A percentile compares a stretch with the other conserved stretches of the same genome.
phyloP scores from a whole-genome alignment of 2,329 filamentous ascomycete species.

The Trichoderma citrinoviride region DNA sequence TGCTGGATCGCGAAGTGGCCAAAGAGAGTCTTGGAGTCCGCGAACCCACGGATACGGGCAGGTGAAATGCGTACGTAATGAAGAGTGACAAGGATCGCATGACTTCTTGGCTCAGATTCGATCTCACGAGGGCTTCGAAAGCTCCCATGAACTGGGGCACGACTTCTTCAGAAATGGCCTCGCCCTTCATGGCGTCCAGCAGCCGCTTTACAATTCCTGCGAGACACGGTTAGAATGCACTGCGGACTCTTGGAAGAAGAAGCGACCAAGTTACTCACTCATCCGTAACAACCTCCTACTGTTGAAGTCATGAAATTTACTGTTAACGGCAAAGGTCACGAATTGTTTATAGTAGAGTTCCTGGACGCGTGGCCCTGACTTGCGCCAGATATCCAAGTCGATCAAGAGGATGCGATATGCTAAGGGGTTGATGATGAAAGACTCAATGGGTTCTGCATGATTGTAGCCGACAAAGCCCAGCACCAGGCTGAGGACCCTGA shows the following conservation, averaged over 20 bases:
- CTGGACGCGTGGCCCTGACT: constrained; percentile 72
- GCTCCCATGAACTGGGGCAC: constrained; percentile 74
- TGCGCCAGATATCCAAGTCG: constrained; percentile 90
- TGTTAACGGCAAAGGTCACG: constrained; percentile 79
- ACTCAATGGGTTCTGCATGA: constrained; percentile 73
- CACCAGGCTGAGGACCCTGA: constrained; percentile 71
- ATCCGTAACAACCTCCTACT: constrained; percentile 81
- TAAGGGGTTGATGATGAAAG: constrained; percentile 91
- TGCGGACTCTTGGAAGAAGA: not conserved
- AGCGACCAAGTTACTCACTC: constrained; percentile 57
- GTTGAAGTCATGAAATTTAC: constrained; percentile 92
- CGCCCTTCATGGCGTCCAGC: constrained; percentile 85
- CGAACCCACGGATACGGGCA: constrained; percentile 46
- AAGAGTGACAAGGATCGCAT: constrained; percentile 86
- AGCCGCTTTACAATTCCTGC: constrained; percentile 84
- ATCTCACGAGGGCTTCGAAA: constrained; percentile 75
- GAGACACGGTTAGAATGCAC: constrained; percentile 22
- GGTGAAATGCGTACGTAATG: constrained; percentile 86
- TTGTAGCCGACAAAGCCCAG: constrained; percentile 89
- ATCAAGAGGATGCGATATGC: constrained; percentile 90
- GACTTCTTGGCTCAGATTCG: constrained; percentile 78
- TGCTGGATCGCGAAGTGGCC: constrained; percentile 39
- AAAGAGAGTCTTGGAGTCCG: constrained; percentile 51
- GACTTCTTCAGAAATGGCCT: constrained; percentile 69
- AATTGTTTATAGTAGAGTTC: constrained; percentile 94